A percentile compares a stretch with the other conserved stretches of the same genome.
These are phyloP conservation scores for Alternaria ethzedia DNA, from an alignment of 2,329 filamentous ascomycete species.

Conservation along the genomic window DNA sequence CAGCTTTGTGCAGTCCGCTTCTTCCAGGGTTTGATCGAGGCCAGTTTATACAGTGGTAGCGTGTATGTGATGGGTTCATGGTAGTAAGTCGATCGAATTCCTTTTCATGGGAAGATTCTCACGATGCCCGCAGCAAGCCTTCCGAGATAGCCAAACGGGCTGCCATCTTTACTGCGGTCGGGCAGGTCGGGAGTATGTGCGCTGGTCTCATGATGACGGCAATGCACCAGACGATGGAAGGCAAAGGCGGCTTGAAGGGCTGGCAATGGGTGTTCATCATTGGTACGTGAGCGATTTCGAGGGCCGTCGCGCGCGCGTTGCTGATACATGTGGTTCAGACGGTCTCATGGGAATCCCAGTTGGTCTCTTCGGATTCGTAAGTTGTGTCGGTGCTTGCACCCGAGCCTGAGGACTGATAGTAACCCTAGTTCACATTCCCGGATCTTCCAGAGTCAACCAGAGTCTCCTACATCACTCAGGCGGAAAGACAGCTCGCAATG, in stretches of 20 bases:
- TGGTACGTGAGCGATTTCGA: conserved; percentile 7
- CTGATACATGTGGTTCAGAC: conserved; percentile 13
- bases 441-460: conserved; percentile 26
- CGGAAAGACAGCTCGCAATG: conserved; percentile 26
- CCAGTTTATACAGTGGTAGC: conserved; percentile 27
- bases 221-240: conserved; percentile 31
- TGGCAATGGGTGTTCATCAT: conserved; percentile 38
- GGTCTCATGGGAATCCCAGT: conserved; percentile 33
- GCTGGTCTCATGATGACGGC: conserved; percentile 37
- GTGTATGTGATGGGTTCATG: conserved; percentile 35
- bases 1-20: conserved; percentile 31
- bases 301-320: background rate
- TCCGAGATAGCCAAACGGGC: conserved; percentile 33
- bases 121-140: conserved; percentile 19
- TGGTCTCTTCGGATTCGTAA: conserved; percentile 28
- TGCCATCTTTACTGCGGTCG: conserved; percentile 33
- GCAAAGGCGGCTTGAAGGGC: conserved; percentile 20
- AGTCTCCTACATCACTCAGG: conserved; percentile 17
- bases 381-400: background rate
- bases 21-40: conserved; percentile 30
- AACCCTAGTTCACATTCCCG: conserved; percentile 25
- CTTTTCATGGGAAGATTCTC: background rate
- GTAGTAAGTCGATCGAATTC: conserved; percentile 28
- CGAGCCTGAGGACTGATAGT: background rate
- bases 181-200: conserved; percentile 35